A percentile compares a stretch with the other conserved stretches of the same genome.
These are phyloP conservation scores for Citrus reticulata DNA, from an alignment of 345 rosid species.

Conservation along the genomic window DNA sequence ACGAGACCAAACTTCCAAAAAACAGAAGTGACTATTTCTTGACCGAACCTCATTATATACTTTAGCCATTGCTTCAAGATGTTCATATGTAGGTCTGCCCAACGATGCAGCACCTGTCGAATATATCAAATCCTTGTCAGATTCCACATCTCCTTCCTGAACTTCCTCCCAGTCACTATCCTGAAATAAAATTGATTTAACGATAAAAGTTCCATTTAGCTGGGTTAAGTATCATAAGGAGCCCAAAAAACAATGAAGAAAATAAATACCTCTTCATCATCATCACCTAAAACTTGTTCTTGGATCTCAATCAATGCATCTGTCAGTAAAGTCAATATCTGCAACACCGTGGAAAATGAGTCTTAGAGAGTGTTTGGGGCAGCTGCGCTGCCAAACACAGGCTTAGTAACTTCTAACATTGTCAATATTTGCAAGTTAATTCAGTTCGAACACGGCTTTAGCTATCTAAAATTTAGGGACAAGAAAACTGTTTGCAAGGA, in stretches of 20 bases:
- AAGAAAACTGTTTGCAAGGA: background rate
- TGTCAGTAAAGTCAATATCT: slow-evolving; percentile 78
- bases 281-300: slow-evolving; percentile 59
- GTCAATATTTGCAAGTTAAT: background rate
- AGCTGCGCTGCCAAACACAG: no score
- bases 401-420: background rate
- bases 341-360: slow-evolving; percentile 8
- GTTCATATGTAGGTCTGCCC: slow-evolving; percentile 62
- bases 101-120: slow-evolving; percentile 42
- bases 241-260: slow-evolving; percentile 5
- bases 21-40: background rate
- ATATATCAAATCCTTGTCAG: slow-evolving; percentile 41
- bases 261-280: slow-evolving; percentile 54
- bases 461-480: background rate
- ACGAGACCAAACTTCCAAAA: background rate
- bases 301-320: slow-evolving; percentile 78
- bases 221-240: background rate
- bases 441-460: background rate
- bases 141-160: slow-evolving; percentile 47
- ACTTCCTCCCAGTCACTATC: slow-evolving; percentile 93
- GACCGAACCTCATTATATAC: slow-evolving; percentile 51
- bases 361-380: no score
- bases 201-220: slow-evolving; percentile 1
- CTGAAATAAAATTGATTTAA: slow-evolving; percentile 22
- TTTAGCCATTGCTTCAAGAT: slow-evolving; percentile 80